phyloP scores from a whole-genome alignment of 257 asterid species.

The Capsicum pubescens region DNA sequence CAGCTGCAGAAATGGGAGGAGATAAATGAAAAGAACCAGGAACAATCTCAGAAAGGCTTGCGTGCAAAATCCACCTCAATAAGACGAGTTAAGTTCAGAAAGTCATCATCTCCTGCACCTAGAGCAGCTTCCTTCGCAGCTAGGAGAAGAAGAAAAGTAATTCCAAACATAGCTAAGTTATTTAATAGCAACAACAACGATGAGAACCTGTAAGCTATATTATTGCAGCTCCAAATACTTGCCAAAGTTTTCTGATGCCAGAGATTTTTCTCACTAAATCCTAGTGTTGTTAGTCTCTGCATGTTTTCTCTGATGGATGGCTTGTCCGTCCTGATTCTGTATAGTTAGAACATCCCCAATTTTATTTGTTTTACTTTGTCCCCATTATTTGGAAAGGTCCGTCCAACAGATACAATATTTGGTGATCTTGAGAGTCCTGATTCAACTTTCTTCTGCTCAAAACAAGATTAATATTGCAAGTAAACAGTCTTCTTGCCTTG shows the following conservation, averaged over 20 bases:
- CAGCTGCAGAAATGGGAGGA: conserved; percentile 57
- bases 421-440: not conserved
- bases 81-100: conserved; percentile 56
- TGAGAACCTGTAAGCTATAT: conserved; percentile 26
- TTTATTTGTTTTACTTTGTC: conserved; percentile 9
- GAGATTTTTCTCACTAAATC: conserved; percentile 12
- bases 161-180: conserved; percentile 60
- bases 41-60: conserved; percentile 36
- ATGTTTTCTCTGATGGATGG: conserved; percentile 19
- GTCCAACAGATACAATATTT: not conserved
- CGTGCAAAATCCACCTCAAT: conserved; percentile 44
- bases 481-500: not conserved
- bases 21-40: conserved; percentile 40
- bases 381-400: not conserved
- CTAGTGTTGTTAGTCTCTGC: not conserved
- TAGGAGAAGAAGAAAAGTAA: conserved; percentile 66
- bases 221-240: conserved; percentile 31
- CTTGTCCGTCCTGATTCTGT: conserved; percentile 28
- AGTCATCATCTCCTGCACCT: conserved; percentile 53
- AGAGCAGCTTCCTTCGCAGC: conserved; percentile 55
- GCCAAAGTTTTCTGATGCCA: conserved; percentile 41
- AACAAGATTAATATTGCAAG: not conserved
- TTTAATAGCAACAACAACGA: conserved; percentile 50
- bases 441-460: not conserved
- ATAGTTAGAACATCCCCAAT: conserved; percentile 10